These are phyloP conservation scores for Dendrothele bispora DNA, from an alignment of 768 basidiomycete species.

Conservation along the genomic window DNA sequence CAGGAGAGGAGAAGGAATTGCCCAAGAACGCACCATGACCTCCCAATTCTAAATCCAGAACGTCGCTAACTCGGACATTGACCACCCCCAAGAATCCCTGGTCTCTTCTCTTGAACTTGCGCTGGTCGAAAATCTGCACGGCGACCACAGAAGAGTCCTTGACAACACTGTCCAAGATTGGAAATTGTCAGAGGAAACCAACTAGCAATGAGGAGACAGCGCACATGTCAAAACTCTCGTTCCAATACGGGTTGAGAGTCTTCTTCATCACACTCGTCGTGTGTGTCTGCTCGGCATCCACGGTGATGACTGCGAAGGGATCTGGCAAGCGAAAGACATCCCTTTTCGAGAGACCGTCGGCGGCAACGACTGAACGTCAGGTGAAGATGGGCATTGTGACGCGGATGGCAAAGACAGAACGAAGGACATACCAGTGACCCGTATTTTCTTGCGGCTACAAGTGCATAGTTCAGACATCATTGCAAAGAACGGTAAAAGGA, in stretches of 20 bases:
- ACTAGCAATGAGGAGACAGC: conserved; percentile 18
- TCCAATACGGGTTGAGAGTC: conserved; percentile 95
- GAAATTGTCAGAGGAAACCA: conserved; percentile 4
- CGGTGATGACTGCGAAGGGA: conserved; percentile 97
- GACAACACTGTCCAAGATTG: conserved; percentile 62
- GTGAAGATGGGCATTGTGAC: not conserved
- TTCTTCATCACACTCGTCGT: conserved; percentile 98
- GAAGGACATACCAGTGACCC: conserved; percentile 62
- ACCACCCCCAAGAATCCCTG: conserved; percentile 98
- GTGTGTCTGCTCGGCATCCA: conserved; percentile 96
- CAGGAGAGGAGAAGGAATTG: not conserved
- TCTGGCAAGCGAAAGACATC: conserved; percentile 97
- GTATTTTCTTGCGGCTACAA: conserved; percentile 67
- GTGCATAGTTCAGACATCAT: conserved; percentile 2
- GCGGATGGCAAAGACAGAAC: not conserved
- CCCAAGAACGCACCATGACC: conserved; percentile 75
- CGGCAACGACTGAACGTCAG: conserved; percentile 77
- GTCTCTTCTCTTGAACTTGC: conserved; percentile 97
- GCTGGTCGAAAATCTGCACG: conserved; percentile 98
- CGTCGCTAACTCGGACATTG: conserved; percentile 89
- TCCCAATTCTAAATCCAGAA: conserved; percentile 87
- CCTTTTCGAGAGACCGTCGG: conserved; percentile 89
- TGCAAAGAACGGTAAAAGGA: conserved; percentile 3
- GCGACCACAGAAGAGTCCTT: conserved; percentile 98
- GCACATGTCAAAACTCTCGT: conserved; percentile 97